Percentiles rank a stretch among this genome's conserved stretches.
Conservation (phyloP, 495 filamentous ascomycete species). For the Talaromyces adpressus region DNA sequence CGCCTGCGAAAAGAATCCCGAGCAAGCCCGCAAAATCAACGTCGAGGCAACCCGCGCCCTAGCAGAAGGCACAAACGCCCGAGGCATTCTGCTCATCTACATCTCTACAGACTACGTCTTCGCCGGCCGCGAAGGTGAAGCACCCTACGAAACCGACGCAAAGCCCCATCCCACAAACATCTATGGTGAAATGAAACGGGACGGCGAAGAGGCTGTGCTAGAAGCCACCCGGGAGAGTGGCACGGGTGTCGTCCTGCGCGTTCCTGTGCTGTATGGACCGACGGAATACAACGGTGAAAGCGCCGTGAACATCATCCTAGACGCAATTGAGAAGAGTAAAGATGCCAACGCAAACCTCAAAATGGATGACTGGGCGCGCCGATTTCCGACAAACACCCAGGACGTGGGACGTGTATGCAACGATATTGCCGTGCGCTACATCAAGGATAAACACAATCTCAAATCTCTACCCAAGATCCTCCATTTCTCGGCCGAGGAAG, state of each 20-base stretch:
- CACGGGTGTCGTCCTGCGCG: conserved; percentile 64
- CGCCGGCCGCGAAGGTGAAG: conserved; percentile 70
- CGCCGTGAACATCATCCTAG: conserved; percentile 75
- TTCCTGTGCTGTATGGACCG: conserved; percentile 83
- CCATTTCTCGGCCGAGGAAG: conserved; percentile 84
- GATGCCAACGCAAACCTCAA: conserved; percentile 48
- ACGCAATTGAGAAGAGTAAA: conserved; percentile 59
- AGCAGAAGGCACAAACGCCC: conserved; percentile 55
- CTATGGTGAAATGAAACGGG: conserved; percentile 84
- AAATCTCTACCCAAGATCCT: conserved; percentile 60
- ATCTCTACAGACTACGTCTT: conserved; percentile 97
- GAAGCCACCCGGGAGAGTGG: conserved; percentile 45
- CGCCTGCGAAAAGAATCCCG: conserved; percentile 71
- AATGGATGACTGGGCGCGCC: conserved; percentile 86
- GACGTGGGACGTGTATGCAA: conserved; percentile 78
- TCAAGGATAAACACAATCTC: conserved; percentile 33
- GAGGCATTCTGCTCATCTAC: conserved; percentile 71
- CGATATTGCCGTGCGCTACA: conserved; percentile 63
- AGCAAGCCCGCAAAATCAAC: conserved; percentile 68
- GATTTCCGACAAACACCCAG: conserved; percentile 82
- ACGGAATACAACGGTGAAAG: conserved; percentile 58
- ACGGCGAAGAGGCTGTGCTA: conserved; percentile 71
- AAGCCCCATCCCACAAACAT: conserved; percentile 67
- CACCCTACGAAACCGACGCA: conserved; percentile 68
- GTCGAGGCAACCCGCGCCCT: conserved; percentile 61